These are phyloP conservation scores for Alternaria ethzedia DNA, from an alignment of 2,329 filamentous ascomycete species.

Conservation along the genomic window DNA sequence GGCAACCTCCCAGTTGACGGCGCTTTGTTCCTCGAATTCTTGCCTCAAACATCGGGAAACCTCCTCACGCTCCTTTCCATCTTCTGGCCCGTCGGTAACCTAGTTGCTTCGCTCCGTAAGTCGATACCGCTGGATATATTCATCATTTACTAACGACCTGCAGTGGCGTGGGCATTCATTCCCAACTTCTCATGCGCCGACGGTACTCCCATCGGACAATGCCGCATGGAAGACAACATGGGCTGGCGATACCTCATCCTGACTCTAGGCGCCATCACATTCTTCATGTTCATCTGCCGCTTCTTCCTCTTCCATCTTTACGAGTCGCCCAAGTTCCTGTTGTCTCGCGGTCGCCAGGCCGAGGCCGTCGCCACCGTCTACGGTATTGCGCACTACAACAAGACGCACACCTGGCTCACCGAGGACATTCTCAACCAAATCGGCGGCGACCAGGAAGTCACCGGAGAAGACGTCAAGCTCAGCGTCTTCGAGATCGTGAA, in stretches of 20 bases:
- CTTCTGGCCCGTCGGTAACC: conserved; percentile 86
- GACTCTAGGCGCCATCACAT: conserved; percentile 73
- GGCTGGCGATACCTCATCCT: conserved; percentile 80
- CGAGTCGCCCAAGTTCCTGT: conserved; percentile 84
- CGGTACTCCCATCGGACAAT: conserved; percentile 35
- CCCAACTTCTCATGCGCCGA: conserved; percentile 65
- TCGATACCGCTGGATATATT: not conserved
- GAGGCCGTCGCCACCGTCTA: conserved; percentile 83
- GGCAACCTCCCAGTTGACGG: conserved; percentile 82
- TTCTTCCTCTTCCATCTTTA: conserved; percentile 83
- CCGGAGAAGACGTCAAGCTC: conserved; percentile 46
- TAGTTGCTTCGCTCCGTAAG: conserved; percentile 60
- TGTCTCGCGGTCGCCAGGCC: conserved; percentile 75
- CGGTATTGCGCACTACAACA: conserved; percentile 76
- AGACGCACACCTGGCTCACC: conserved; percentile 61
- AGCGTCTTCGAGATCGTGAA: conserved; percentile 59
- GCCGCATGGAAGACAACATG: conserved; percentile 62
- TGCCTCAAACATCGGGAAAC: conserved; percentile 75
- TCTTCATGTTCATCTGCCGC: conserved; percentile 77
- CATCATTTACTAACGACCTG: conserved; percentile 24
- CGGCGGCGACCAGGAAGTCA: conserved; percentile 56
- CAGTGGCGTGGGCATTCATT: conserved; percentile 77
- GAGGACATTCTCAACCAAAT: conserved; percentile 67
- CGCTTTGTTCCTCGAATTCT: conserved; percentile 81
- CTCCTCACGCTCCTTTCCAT: conserved; percentile 81